Evolutionary conservation across 768 basidiomycete genomes (phyloP).

Genomic region (Suillus luteus): DNA sequence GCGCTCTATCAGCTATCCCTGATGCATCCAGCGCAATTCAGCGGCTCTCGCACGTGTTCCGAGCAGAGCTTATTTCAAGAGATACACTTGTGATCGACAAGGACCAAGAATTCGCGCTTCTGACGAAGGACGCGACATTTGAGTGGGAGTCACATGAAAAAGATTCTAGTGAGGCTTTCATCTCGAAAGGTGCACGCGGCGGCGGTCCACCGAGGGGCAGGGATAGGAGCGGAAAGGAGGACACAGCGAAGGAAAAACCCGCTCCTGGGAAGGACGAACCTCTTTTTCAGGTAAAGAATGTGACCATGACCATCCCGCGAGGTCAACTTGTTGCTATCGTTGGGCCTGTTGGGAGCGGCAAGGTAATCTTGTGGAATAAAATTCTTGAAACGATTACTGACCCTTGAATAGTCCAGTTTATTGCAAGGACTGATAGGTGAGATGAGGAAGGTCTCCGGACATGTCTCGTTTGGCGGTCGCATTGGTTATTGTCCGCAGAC

Average conservation of each 20-base stretch:
- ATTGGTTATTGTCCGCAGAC: constrained; percentile 74
- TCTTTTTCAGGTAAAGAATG: constrained; percentile 49
- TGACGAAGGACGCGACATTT: constrained; percentile 57
- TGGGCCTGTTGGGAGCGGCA: constrained; percentile 70
- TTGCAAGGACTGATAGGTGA: constrained; percentile 69
- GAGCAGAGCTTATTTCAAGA: constrained; percentile 52
- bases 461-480: constrained; percentile 59
- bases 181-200: constrained; percentile 8
- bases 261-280: constrained; percentile 6
- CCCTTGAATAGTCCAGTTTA: constrained; percentile 45
- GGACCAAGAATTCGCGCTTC: constrained; percentile 48
- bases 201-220: constrained; percentile 4
- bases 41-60: constrained; percentile 45
- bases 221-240: constrained; percentile 9
- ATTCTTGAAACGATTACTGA: background rate
- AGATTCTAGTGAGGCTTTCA: constrained; percentile 10
- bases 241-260: constrained; percentile 17
- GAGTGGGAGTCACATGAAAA: constrained; percentile 54
- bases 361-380: constrained; percentile 34
- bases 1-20: constrained; percentile 59
- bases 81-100: constrained; percentile 46
- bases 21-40: constrained; percentile 66
- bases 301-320: constrained; percentile 55
- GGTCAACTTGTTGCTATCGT: constrained; percentile 64
- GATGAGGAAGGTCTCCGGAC: constrained; percentile 57